These are phyloP conservation scores for Rasamsonia emersonii DNA, from an alignment of 2,329 filamentous ascomycete species.

Conservation along the genomic window DNA sequence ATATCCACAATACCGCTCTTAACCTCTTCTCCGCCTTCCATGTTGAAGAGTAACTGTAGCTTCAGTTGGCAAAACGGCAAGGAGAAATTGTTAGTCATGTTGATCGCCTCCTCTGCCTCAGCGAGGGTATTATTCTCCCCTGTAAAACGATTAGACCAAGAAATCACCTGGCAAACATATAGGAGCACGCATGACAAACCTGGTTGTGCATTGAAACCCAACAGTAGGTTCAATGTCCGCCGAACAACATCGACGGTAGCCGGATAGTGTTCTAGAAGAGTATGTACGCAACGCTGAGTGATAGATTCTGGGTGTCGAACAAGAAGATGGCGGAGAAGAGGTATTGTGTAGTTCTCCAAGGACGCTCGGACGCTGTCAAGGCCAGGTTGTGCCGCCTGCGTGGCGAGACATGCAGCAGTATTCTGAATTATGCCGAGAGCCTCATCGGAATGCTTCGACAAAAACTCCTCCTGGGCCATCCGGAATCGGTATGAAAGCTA, in stretches of 20 bases:
- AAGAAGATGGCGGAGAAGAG: conserved; percentile 25
- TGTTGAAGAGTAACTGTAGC: conserved; percentile 31
- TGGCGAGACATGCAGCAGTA: conserved; percentile 16
- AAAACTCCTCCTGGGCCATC: conserved; percentile 31
- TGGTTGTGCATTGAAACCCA: conserved; percentile 18
- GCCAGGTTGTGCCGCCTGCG: conserved; percentile 4
- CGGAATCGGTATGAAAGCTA: conserved; percentile 33
- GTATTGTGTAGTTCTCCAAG: conserved; percentile 17
- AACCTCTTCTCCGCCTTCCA: conserved; percentile 18
- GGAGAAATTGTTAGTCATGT: conserved; percentile 33
- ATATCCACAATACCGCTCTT: conserved; percentile 28
- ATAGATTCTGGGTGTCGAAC: conserved; percentile 23
- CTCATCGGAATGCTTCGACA: conserved; percentile 24
- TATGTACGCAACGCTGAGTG: conserved; percentile 21
- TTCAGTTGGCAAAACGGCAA: conserved; percentile 36
- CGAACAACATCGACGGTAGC: conserved; percentile 19
- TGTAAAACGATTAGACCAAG: conserved; percentile 8
- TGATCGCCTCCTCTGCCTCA: conserved; percentile 27
- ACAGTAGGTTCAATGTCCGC: conserved; percentile 24
- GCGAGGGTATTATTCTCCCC: conserved; percentile 13
- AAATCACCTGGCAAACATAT: background rate
- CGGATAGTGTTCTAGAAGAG: conserved; percentile 19
- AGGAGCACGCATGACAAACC: conserved; percentile 10
- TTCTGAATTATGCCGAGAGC: conserved; percentile 26
- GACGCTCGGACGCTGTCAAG: conserved; percentile 8